Base-by-base conservation (phyloP, 768 basidiomycete species). In the Hericium rajendrae region DNA sequence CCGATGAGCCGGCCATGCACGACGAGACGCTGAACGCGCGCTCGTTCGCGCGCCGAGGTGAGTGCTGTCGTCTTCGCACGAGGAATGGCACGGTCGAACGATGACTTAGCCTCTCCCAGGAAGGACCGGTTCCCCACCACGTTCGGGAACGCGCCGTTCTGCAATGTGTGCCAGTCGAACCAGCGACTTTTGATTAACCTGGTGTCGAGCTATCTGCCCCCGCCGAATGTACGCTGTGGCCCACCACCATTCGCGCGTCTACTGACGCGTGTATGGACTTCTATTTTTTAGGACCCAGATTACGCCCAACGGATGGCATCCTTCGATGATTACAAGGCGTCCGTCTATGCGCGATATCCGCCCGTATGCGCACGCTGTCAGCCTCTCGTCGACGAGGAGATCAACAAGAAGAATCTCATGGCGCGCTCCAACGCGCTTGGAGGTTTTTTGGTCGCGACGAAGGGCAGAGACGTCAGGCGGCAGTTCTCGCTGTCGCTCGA, bases 121-220 rank as follows among this genome's bases (percentile, higher is more conserved):
- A 87, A 81, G 65, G 81, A 88, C 67, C 79, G 81, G 22, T 70
- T 92, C 24, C 88, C 84, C 1, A 79, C 81, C 20, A 67, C 75
- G 56, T 86, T 85, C 57, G 63, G 78, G 46, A 76, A 74, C 26
- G 75, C 79, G 1, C 79, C 81, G 8, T 94, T 95, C 73, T 97
- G 94, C 71, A 84, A 87, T 63, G 82, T 82, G 6, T 97, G 94
- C 69, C 85, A 87, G 64, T 89, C 91, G n/a, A 97, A 97, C 70
- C 94, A 97, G 66, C 86, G 84, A 74, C 78, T 97, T 40, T 74
- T 92, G 54, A 74, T 89, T 59, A 91, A 93, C 69, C 80, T 97
- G 56, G 73, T 97, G 37, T 88, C 93, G 15, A 93, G 88, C 64
- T 97, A 94, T 69, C 78, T 95, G 0, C 93, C 93, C 10, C 72